Percentiles rank a stretch among this genome's conserved stretches.
Evolutionary conservation across 495 filamentous ascomycete species (phyloP).

Genomic region (Penicillium cataractarum): DNA sequence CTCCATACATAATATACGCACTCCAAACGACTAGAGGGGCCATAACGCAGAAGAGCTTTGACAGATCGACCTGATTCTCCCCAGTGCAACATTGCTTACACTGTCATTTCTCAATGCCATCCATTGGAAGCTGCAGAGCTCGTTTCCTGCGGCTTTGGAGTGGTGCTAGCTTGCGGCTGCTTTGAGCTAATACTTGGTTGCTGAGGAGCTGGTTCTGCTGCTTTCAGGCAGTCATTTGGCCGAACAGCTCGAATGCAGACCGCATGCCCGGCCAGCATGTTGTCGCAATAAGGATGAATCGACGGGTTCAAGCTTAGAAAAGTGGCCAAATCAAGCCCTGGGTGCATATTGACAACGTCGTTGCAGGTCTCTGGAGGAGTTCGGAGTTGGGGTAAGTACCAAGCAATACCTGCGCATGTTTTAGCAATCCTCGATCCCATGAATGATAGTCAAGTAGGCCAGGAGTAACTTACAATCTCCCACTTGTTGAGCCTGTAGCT

Average conservation of each 20-base stretch:
- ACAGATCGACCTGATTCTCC: not conserved
- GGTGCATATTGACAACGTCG: slow-evolving; percentile 12
- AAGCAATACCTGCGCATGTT: not conserved
- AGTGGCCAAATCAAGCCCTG: slow-evolving; percentile 11
- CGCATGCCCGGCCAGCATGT: slow-evolving; percentile 2
- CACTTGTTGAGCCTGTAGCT: not conserved
- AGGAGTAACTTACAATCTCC: slow-evolving; percentile 9
- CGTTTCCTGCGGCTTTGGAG: not conserved
- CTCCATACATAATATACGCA: not conserved
- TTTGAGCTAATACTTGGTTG: not conserved
- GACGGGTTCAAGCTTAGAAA: slow-evolving; percentile 8
- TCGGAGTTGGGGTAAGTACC: slow-evolving; percentile 7
- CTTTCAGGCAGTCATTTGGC: not conserved
- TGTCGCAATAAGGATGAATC: slow-evolving; percentile 12
- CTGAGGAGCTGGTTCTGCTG: not conserved
- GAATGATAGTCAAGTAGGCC: slow-evolving; percentile 2
- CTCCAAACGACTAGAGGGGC: not conserved
- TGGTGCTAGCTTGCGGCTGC: not conserved
- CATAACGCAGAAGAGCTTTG: not conserved
- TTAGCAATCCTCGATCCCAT: not conserved
- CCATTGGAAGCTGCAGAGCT: not conserved
- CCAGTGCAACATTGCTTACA: not conserved
- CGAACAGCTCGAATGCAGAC: slow-evolving; percentile 5
- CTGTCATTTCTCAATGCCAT: not conserved
- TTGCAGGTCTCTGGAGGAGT: slow-evolving; percentile 9